Conservation (phyloP, 1,284 basidiomycete genomes). For the Irpex sp. region DNA sequence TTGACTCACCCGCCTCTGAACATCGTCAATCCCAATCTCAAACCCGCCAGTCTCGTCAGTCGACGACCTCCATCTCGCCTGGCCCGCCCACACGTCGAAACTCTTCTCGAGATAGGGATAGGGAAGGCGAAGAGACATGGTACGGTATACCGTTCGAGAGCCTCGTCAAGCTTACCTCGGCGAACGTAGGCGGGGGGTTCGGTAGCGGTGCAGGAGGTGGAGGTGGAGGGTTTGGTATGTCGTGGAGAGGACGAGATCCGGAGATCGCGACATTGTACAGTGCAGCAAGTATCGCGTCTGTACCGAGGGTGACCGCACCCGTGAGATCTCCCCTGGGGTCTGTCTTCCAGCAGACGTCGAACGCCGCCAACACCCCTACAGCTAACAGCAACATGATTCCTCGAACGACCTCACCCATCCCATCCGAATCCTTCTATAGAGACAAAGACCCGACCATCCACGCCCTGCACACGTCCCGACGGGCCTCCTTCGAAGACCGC, state of each 20-base stretch:
- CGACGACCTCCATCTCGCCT: not conserved
- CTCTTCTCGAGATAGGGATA: conserved; percentile 15
- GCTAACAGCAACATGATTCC: conserved; percentile 27
- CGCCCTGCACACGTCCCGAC: conserved; percentile 48
- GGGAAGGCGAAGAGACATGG: conserved; percentile 43
- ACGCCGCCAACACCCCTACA: not conserved
- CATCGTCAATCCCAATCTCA: no score
- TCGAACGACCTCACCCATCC: conserved; percentile 7
- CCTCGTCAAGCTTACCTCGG: conserved; percentile 74
- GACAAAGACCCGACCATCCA: conserved; percentile 34
- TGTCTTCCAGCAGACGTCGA: conserved; percentile 22
- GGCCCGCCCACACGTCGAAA: not conserved
- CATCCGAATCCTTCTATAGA: conserved; percentile 22
- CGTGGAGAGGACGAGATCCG: conserved; percentile 48
- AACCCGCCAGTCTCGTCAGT: not conserved
- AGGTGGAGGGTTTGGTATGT: conserved; percentile 27
- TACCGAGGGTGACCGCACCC: conserved; percentile 36
- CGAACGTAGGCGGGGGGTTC: conserved; percentile 65
- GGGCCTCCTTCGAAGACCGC: conserved; percentile 53
- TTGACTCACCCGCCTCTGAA: not conserved
- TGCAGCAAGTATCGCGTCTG: conserved; percentile 72
- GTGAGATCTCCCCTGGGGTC: conserved; percentile 33
- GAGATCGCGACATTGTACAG: conserved; percentile 85
- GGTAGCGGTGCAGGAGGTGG: conserved; percentile 4
- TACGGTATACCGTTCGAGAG: conserved; percentile 79